Evolutionary conservation across 495 filamentous ascomycete species (phyloP).

Genomic region (Aspergillus affinis): DNA sequence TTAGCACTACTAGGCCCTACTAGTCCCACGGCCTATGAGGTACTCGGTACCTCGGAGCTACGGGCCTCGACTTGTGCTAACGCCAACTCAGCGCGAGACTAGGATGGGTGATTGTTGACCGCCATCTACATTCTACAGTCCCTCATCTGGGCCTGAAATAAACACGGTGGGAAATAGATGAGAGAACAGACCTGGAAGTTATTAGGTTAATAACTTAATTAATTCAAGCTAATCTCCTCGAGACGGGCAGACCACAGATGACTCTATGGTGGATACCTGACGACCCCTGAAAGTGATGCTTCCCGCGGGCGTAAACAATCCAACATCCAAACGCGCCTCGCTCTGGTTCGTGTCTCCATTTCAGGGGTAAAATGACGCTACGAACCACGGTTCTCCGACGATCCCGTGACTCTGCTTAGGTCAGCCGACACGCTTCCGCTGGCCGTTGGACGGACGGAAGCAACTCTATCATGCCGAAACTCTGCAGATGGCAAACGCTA

Average conservation of each 20-base stretch:
- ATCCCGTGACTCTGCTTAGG: neutral
- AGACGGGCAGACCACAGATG: neutral
- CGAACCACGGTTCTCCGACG: constrained; percentile 35
- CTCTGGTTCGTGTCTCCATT: constrained; percentile 24
- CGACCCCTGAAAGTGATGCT: constrained; percentile 12
- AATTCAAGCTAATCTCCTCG: too few species aligned
- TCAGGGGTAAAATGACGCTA: constrained; percentile 30
- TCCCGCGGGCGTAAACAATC: constrained; percentile 19
- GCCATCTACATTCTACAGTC: constrained; percentile 12
- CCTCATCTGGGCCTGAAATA: too few species aligned
- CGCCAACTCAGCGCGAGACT: too few species aligned
- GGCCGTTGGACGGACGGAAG: neutral
- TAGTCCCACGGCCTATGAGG: neutral
- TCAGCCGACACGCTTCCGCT: neutral
- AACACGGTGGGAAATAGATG: too few species aligned
- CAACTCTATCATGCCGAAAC: neutral
- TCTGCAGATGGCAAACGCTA: too few species aligned
- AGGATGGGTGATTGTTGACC: neutral
- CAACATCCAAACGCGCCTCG: constrained; percentile 2
- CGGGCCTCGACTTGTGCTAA: constrained; percentile 8
- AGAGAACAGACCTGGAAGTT: too few species aligned
- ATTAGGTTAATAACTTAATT: too few species aligned
- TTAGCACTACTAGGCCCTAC: neutral
- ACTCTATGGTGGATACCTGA: constrained; percentile 2
- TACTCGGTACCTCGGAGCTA: neutral